Evolutionary conservation across 2,329 filamentous ascomycete species (phyloP).

Genomic region (Endothia cerciana): DNA sequence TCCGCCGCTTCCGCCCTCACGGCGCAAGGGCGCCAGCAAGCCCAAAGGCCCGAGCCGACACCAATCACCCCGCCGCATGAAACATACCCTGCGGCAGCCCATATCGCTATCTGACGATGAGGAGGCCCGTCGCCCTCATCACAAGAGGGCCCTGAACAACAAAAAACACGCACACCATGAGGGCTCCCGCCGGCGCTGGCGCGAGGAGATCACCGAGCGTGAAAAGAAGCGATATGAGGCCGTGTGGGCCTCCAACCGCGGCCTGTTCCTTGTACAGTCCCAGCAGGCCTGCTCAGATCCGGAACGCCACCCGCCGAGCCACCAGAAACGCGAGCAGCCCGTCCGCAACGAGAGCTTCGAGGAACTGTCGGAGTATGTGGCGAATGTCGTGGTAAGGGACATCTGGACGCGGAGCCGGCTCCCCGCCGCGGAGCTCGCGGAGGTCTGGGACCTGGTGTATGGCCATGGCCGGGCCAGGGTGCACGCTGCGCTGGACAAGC

Average conservation of each 20-base stretch:
- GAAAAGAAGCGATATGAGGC: constrained; percentile 84
- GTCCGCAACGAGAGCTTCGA: constrained; percentile 25
- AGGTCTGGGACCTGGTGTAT: constrained; percentile 79
- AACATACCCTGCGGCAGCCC: constrained; percentile 67
- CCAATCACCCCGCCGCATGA: constrained; percentile 57
- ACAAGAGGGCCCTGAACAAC: constrained; percentile 52
- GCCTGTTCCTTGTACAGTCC: constrained; percentile 49
- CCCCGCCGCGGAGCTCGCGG: constrained; percentile 68
- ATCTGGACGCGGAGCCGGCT: constrained; percentile 76
- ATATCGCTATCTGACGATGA: constrained; percentile 57
- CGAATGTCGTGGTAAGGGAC: constrained; percentile 71
- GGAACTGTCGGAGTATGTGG: constrained; percentile 56
- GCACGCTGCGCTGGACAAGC: constrained; percentile 54
- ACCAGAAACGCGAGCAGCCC: constrained; percentile 5
- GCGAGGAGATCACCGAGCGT: constrained; percentile 70
- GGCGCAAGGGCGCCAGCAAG: constrained; percentile 33
- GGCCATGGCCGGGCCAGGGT: constrained; percentile 49
- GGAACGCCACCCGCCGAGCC: constrained; percentile 22
- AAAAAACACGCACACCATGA: constrained; percentile 78
- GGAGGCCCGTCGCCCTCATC: constrained; percentile 53
- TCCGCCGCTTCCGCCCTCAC: constrained; percentile 43
- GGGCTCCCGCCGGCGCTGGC: constrained; percentile 75
- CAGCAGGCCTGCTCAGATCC: constrained; percentile 23
- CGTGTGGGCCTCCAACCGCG: constrained; percentile 82
- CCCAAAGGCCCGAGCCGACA: constrained; percentile 43